Conservation (phyloP, 2,329 filamentous ascomycete species). For the Elsinoe australis region DNA sequence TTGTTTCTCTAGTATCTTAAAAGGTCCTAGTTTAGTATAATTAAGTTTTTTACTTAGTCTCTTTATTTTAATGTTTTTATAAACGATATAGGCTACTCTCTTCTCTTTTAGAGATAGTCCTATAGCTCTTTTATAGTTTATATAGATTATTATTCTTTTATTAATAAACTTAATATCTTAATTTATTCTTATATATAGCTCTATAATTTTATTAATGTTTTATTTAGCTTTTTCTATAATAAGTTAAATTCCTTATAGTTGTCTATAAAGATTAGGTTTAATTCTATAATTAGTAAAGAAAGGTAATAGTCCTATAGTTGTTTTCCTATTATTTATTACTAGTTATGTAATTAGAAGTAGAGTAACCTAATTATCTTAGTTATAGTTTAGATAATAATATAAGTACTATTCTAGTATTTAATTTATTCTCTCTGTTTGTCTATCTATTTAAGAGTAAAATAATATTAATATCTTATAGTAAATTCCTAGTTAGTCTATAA, state of each 20-base stretch:
- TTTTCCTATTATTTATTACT: constrained; percentile 14
- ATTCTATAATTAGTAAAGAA: constrained; percentile 8
- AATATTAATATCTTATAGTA: constrained; percentile 17
- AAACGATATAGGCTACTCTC: constrained; percentile 5
- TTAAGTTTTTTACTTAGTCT: constrained; percentile 18
- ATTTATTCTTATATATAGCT: constrained; percentile 5
- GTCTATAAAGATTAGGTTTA: background rate
- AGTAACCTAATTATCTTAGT: constrained; percentile 15
- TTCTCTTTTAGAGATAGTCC: constrained; percentile 15
- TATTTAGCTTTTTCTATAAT: constrained; percentile 12
- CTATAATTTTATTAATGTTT: background rate
- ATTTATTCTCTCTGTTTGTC: constrained; percentile 19
- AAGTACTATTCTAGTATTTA: constrained; percentile 21
- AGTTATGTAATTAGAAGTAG: constrained; percentile 12
- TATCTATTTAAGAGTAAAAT: constrained; percentile 20
- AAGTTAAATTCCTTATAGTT: constrained; percentile 11
- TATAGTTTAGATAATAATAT: background rate
- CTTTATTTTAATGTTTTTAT: constrained; percentile 18
- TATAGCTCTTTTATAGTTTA: background rate
- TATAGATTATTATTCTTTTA: background rate
- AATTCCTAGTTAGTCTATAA: constrained; percentile 12
- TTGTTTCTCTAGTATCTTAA: constrained; percentile 15
- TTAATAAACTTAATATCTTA: constrained; percentile 11
- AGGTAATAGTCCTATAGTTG: background rate
- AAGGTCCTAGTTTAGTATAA: constrained; percentile 17